Evolutionary conservation across 148 eudicot genomes (phyloP), one percentile per base, ranked within the genome.

Genomic region (Dianthus caryophyllus): DNA sequence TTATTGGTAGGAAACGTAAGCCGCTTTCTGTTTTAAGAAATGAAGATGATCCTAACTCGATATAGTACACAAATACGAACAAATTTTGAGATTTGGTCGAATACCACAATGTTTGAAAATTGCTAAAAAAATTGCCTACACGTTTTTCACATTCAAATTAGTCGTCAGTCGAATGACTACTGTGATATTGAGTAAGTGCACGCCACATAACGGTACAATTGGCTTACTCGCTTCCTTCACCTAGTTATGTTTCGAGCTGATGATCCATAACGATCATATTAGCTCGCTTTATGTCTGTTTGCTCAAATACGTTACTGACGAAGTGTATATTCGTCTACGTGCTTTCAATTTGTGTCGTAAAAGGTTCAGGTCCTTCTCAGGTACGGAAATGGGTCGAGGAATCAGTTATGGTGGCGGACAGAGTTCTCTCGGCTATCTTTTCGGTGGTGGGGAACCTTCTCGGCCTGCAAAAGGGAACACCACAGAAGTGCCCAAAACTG

Each of bases 321-420:
- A 17, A 30, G 2, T 57, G 43, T 1, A 2, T 21, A 16, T 68
- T 68, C 20, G 13, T 47, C 20, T 4, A 10, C 4, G 12, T 58
- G 6, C 47, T 24, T 18, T 60, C 66, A 22, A 48, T 36, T 30
- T 27, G 18, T 24, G 27, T 50, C 11, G 18, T 43, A 49, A 61
- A 22, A 0, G 9, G 38, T 31, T 22, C 60, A 70, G 73, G 59
- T 70, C 57, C 58, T 13, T 61, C 25, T 61, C 61, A 10, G 26
- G 21, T 21, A 47, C 46, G 61, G 61, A 50, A 70, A 70, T 85
- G 89, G 81, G 83, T 64, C 87, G 90, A 76, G 90, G 90, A 66
- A 85, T 81, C n/a, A 86, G 90, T 78, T 70, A 76, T 25, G 90
- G 90, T 43, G 90, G 90, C 2, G 90, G 90, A 48, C 84, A 83